phyloP scores from a whole-genome alignment of 73 alveolate genomes.

The Tetrahymena malaccensis region DNA sequence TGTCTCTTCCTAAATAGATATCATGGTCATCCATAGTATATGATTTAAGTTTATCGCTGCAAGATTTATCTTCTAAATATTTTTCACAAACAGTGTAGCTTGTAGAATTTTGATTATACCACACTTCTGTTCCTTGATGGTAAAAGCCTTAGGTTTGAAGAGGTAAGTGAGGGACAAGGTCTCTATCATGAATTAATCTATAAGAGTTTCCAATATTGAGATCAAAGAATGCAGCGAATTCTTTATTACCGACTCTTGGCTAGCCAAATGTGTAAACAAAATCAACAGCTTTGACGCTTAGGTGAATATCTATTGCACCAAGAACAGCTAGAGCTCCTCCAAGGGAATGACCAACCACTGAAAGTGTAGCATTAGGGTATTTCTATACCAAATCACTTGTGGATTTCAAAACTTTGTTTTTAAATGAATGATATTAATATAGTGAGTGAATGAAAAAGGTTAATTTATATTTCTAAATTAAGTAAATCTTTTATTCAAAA shows the following conservation, averaged over 20 bases:
- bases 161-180: conserved; percentile 43
- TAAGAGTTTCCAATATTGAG: conserved; percentile 1
- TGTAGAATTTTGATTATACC: conserved; percentile 1
- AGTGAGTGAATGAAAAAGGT: background rate
- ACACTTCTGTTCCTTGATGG: conserved; percentile 30
- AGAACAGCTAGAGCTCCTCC: conserved; percentile 45
- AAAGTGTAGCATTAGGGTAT: conserved; percentile 26
- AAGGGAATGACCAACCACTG: conserved; percentile 34
- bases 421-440: background rate
- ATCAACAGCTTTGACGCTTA: background rate
- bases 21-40: background rate
- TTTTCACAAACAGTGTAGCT: background rate
- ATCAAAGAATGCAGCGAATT: background rate
- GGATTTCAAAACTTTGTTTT: background rate
- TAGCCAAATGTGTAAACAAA: conserved; percentile 43
- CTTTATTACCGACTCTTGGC: conserved; percentile 37
- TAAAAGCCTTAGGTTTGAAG: conserved; percentile 6
- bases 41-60: background rate
- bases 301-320: conserved; percentile 7
- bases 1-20: background rate
- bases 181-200: conserved; percentile 31
- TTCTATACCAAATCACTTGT: background rate
- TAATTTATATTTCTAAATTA: background rate
- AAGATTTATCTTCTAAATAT: background rate
- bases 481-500: background rate